A percentile compares a stretch with the other conserved stretches of the same genome.
Evolutionary conservation across 345 rosid species (phyloP).

Genomic region (Gossypium thurberi): DNA sequence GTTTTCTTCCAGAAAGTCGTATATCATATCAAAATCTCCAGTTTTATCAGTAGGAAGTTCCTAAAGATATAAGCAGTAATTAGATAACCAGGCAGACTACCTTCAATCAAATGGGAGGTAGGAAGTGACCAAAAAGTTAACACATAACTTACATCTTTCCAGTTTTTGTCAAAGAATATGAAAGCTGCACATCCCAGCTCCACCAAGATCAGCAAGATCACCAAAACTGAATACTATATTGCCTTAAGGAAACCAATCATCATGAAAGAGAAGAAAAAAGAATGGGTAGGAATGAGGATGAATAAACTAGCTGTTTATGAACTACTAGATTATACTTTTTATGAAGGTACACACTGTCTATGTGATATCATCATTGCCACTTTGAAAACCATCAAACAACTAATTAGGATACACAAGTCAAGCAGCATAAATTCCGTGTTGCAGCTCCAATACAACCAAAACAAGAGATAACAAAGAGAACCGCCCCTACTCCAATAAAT

Average conservation of each 20-base stretch:
- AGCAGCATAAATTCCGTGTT: slow-evolving; percentile 81
- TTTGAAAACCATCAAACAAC: background rate
- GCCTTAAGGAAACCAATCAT: slow-evolving; percentile 52
- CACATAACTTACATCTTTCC: slow-evolving; percentile 68
- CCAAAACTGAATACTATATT: slow-evolving; percentile 63
- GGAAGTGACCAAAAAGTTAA: background rate
- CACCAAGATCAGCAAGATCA: slow-evolving; percentile 76
- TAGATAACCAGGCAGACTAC: slow-evolving; percentile 2
- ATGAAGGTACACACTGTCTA: background rate
- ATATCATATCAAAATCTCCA: slow-evolving; percentile 70
- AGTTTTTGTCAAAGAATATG: slow-evolving; percentile 78
- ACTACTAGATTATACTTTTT: background rate
- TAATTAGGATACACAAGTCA: slow-evolving; percentile 83
- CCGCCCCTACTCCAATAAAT: slow-evolving; percentile 76
- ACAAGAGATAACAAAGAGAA: slow-evolving; percentile 78
- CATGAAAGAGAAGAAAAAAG: slow-evolving; percentile 1
- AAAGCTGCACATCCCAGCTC: slow-evolving; percentile 91
- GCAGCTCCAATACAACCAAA: slow-evolving; percentile 82
- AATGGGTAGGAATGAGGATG: background rate
- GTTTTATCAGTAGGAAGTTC: slow-evolving; percentile 81
- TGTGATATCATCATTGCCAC: background rate
- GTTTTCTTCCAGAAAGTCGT: slow-evolving; percentile 63
- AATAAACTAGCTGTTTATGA: background rate
- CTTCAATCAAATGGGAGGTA: background rate
- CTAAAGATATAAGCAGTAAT: slow-evolving; percentile 31